phyloP scores from a whole-genome alignment of 257 asterid genomes.

The Sherardia arvensis region DNA sequence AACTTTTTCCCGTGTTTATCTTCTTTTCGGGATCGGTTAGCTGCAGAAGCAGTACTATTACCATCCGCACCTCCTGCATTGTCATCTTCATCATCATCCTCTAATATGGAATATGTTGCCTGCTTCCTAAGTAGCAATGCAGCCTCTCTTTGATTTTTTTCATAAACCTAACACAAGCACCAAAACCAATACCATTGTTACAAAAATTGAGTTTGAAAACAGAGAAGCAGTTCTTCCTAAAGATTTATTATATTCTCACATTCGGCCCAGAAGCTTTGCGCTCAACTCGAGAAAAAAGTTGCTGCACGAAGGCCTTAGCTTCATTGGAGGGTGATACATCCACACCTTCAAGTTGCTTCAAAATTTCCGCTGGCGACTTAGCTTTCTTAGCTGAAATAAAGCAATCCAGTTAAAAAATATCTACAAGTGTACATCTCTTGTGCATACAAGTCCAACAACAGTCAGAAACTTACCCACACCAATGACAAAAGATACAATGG shows the following conservation, averaged over 20 bases:
- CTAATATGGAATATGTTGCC: constrained; percentile 58
- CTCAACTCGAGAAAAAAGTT: constrained; percentile 67
- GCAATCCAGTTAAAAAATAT: background rate
- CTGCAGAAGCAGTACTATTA: constrained; percentile 19
- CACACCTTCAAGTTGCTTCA: constrained; percentile 42
- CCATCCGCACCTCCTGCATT: constrained; percentile 19
- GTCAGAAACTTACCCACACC: constrained; percentile 33
- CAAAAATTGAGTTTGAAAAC: constrained; percentile 10
- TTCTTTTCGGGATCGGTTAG: constrained; percentile 39
- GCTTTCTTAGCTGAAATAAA: constrained; percentile 65
- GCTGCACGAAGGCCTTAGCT: constrained; percentile 53
- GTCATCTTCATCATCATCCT: constrained; percentile 61
- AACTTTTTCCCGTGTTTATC: constrained; percentile 52
- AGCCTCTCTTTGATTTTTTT: constrained; percentile 67
- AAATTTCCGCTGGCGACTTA: constrained; percentile 71
- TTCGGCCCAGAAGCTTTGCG: constrained; percentile 64
- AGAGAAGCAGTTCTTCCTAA: background rate
- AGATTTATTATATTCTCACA: constrained; percentile 27
- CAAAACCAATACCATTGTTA: constrained; percentile 1
- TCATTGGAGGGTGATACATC: constrained; percentile 59
- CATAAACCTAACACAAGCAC: constrained; percentile 40
- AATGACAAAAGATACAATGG: constrained; percentile 59
- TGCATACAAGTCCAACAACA: background rate
- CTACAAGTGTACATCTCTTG: background rate
- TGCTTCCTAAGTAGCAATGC: constrained; percentile 59